These are phyloP conservation scores for Barnettozyma siamensis DNA, from an alignment of 805 yeast genomes.

Conservation along the genomic window DNA sequence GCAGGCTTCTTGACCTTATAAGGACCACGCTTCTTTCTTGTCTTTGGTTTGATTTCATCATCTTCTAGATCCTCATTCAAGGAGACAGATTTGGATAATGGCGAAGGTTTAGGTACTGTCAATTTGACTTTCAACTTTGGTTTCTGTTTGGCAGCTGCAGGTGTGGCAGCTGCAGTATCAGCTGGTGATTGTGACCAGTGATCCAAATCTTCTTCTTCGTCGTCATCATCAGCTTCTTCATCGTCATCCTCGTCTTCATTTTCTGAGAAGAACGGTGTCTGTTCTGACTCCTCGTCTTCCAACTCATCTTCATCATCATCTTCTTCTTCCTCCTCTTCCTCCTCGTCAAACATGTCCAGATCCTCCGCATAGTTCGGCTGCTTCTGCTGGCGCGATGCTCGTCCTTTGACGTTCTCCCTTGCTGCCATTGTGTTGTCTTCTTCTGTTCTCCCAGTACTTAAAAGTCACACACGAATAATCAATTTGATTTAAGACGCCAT, in stretches of 20 bases:
- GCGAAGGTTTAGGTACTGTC: constrained; percentile 5
- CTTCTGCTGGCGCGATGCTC: constrained; percentile 6
- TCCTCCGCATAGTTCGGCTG: constrained; percentile 10
- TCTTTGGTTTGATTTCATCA: constrained; percentile 3
- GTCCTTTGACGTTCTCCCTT: not conserved
- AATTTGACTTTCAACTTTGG: constrained; percentile 15
- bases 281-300: not conserved
- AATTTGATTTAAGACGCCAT: not conserved
- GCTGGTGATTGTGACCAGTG: not conserved
- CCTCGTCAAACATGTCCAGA: constrained; percentile 10
- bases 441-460: no score
- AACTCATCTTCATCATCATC: constrained; percentile 7
- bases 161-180: no score
- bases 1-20: not conserved
- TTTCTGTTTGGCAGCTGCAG: constrained; percentile 6
- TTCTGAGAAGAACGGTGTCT: constrained; percentile 8
- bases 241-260: constrained; percentile 16
- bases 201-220: constrained; percentile 3
- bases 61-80: not conserved
- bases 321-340: constrained; percentile 11
- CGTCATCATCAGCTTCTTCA: constrained; percentile 11
- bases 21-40: not conserved
- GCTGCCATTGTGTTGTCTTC: not conserved
- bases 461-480: no score
- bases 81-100: not conserved